Evolutionary conservation across 805 yeast genomes (phyloP).

Genomic region (Lipomyces sp.): DNA sequence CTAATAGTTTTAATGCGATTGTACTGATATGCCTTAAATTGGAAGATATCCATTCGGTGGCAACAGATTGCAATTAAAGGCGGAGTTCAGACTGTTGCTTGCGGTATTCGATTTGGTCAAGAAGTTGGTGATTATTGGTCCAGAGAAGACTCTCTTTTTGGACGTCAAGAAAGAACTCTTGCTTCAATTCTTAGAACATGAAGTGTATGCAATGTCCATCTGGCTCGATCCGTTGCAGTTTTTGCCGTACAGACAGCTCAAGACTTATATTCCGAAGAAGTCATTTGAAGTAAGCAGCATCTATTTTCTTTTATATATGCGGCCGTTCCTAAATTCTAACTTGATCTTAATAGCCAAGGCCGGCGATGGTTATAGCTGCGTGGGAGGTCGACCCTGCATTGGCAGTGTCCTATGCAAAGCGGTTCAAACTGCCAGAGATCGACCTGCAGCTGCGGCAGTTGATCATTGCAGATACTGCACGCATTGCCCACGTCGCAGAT

Average conservation of each 20-base stretch:
- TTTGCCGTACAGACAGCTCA: constrained; percentile 23
- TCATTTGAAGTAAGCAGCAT: constrained; percentile 14
- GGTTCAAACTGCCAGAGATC: constrained; percentile 48
- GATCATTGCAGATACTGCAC: constrained; percentile 55
- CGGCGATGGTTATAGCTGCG: constrained; percentile 41
- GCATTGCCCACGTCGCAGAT: constrained; percentile 53
- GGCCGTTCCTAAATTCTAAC: not conserved
- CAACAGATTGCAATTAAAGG: constrained; percentile 63
- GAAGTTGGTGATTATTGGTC: constrained; percentile 19
- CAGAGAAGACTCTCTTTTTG: constrained; percentile 30
- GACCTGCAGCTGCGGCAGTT: constrained; percentile 45
- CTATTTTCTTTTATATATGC: too few species aligned
- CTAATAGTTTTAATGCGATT: not conserved
- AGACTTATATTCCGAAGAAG: constrained; percentile 19
- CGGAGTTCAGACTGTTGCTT: constrained; percentile 60
- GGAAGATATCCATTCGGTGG: constrained; percentile 75
- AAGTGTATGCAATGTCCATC: constrained; percentile 63
- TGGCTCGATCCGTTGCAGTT: constrained; percentile 71
- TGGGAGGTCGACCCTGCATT: constrained; percentile 65
- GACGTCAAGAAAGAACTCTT: constrained; percentile 55
- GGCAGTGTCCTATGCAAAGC: constrained; percentile 64
- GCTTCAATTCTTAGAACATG: constrained; percentile 67
- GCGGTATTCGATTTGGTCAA: constrained; percentile 46
- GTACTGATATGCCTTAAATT: too few species aligned
- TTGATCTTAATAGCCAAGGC: constrained; percentile 14